phyloP scores from a whole-genome alignment of 2,329 filamentous ascomycete species.

The Pestalotiopsis sp. region DNA sequence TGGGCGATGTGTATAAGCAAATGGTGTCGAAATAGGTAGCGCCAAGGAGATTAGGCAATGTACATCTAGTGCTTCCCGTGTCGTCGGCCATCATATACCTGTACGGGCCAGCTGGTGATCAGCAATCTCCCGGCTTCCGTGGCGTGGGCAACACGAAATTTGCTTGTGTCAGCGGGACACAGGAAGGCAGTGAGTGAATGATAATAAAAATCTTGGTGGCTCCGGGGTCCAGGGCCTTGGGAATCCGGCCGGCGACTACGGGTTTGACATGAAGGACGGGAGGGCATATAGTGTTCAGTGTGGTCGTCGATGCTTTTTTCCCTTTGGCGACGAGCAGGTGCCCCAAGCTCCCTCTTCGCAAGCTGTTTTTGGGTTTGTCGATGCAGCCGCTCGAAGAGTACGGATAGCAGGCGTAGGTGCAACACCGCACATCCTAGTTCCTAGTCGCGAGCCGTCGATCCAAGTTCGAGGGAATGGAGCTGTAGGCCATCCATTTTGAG shows the following conservation, averaged over 20 bases:
- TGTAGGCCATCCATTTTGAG: conserved; percentile 3
- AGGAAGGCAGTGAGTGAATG: not conserved
- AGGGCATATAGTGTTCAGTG: conserved; percentile 6
- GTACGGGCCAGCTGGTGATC: conserved; percentile 5
- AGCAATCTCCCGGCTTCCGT: conserved; percentile 11
- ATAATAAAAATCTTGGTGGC: not conserved
- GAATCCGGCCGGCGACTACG: not conserved
- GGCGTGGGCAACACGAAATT: conserved; percentile 1
- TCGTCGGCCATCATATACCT: not conserved
- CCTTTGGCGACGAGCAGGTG: conserved; percentile 3
- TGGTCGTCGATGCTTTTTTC: conserved; percentile 3
- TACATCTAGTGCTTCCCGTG: not conserved
- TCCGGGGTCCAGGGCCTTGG: not conserved
- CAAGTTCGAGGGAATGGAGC: conserved; percentile 1
- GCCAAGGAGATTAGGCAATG: conserved; percentile 5
- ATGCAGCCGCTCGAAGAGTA: conserved; percentile 1
- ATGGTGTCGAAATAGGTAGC: not conserved
- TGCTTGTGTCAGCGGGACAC: not conserved
- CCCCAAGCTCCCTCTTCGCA: conserved; percentile 1
- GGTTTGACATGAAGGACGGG: not conserved
- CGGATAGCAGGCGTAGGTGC: not conserved
- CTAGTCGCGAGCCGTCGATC: not conserved
- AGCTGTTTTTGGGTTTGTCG: conserved; percentile 3
- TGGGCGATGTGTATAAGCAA: conserved; percentile 11
- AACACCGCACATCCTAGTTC: not conserved